These are phyloP conservation scores for Chlorella sorokiniana DNA, from an alignment of 139 green algal genomes.

Conservation along the genomic window DNA sequence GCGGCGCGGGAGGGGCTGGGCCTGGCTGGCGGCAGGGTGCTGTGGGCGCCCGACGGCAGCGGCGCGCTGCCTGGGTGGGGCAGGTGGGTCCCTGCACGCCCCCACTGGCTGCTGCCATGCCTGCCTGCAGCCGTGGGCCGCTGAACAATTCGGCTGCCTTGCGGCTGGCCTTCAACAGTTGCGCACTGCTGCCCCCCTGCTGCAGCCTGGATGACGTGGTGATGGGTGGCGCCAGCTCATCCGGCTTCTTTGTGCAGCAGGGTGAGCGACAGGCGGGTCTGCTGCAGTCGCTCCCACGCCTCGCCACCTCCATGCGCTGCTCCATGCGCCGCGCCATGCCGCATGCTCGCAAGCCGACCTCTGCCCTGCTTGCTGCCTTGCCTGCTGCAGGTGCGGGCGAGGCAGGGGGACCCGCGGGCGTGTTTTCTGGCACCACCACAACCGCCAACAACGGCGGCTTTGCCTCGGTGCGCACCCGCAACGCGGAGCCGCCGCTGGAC, in stretches of 20 bases:
- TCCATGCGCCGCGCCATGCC: too few relatives aligned
- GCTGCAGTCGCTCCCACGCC: too few relatives aligned
- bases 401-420: slow-evolving; percentile 54
- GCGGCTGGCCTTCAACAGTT: not conserved
- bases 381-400: slow-evolving; percentile 57
- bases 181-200: not conserved
- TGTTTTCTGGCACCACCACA: slow-evolving; percentile 78
- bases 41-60: slow-evolving; percentile 37
- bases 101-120: not conserved
- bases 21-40: slow-evolving; percentile 13
- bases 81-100: not conserved
- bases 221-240: slow-evolving; percentile 87
- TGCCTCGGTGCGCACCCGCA: slow-evolving; percentile 79
- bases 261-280: slow-evolving; percentile 13
- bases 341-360: not conserved
- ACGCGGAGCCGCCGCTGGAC: slow-evolving; percentile 81
- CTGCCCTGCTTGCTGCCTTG: not conserved
- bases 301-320: too few relatives aligned
- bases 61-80: slow-evolving; percentile 62
- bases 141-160: not conserved
- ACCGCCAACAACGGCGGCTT: slow-evolving; percentile 92
- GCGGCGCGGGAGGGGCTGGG: slow-evolving; percentile 42
- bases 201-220: slow-evolving; percentile 92
- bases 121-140: not conserved
- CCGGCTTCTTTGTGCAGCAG: slow-evolving; percentile 41